Evolutionary conservation across 495 filamentous ascomycete genomes (phyloP).

Genomic region (Trichoderma orchidacearum): DNA sequence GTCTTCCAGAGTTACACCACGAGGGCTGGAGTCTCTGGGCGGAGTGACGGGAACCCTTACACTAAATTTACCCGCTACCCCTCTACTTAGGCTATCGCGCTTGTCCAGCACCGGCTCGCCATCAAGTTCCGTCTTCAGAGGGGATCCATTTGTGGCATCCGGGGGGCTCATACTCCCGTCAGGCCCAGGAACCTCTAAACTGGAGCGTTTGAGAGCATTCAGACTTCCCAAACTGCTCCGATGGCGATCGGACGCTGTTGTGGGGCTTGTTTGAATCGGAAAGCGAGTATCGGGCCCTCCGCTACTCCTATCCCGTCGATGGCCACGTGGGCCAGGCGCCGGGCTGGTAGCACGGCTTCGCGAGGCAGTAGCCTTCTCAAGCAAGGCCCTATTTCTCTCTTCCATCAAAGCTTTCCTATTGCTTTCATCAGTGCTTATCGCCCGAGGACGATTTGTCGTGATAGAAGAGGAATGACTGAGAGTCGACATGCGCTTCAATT

Average conservation of each 20-base stretch:
- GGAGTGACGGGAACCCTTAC: slow-evolving; percentile 22
- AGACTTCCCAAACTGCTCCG: slow-evolving; percentile 22
- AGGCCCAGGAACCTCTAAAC: slow-evolving; percentile 33
- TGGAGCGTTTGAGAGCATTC: slow-evolving; percentile 22
- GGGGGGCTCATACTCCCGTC: slow-evolving; percentile 19
- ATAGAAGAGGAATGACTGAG: slow-evolving; percentile 39
- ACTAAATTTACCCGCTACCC: slow-evolving; percentile 27
- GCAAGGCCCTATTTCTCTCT: slow-evolving; percentile 72
- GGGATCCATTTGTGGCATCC: neutral
- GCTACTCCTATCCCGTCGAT: slow-evolving; percentile 67
- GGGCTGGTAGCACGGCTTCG: slow-evolving; percentile 64
- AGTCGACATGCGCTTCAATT: slow-evolving; percentile 83
- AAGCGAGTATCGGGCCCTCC: slow-evolving; percentile 74
- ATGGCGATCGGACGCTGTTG: slow-evolving; percentile 34
- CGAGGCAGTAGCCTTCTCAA: slow-evolving; percentile 40
- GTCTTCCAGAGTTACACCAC: slow-evolving; percentile 67
- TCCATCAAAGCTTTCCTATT: slow-evolving; percentile 90
- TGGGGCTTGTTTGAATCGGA: slow-evolving; percentile 63
- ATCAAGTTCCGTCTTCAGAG: slow-evolving; percentile 17
- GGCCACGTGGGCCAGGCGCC: slow-evolving; percentile 42
- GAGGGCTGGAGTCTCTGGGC: slow-evolving; percentile 12
- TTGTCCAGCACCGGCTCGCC: slow-evolving; percentile 25
- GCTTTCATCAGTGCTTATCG: slow-evolving; percentile 91
- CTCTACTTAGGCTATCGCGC: slow-evolving; percentile 36
- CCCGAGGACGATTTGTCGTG: slow-evolving; percentile 53